These are phyloP conservation scores for Setomelanomma holmii DNA, from an alignment of 2,329 filamentous ascomycete genomes.

Conservation along the genomic window DNA sequence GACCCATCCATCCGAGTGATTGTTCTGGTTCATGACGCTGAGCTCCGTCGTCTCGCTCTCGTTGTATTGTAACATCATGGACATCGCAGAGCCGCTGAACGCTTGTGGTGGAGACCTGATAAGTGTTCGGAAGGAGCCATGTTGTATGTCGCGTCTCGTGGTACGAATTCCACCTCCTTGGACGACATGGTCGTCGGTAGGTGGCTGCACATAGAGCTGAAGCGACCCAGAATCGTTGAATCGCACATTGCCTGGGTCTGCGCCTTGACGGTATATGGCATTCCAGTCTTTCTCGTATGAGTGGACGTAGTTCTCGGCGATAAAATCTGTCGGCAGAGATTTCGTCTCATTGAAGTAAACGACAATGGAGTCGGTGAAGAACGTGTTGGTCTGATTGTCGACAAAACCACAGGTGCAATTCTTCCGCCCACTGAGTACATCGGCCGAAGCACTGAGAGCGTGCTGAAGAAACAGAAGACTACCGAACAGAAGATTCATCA, in stretches of 20 bases:
- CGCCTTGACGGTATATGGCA: slow-evolving; percentile 53
- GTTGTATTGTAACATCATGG: slow-evolving; percentile 57
- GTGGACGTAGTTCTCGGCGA: slow-evolving; percentile 51
- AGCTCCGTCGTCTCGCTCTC: slow-evolving; percentile 53
- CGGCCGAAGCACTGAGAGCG: slow-evolving; percentile 20
- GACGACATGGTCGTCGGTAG: slow-evolving; percentile 50
- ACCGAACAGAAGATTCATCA: not conserved
- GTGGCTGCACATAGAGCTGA: slow-evolving; percentile 45
- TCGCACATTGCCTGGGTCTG: slow-evolving; percentile 49
- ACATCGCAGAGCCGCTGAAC: slow-evolving; percentile 52
- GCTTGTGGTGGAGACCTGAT: slow-evolving; percentile 51
- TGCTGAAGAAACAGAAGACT: slow-evolving; percentile 16
- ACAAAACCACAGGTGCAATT: slow-evolving; percentile 58
- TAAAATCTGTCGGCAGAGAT: slow-evolving; percentile 46
- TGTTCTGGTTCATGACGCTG: slow-evolving; percentile 56
- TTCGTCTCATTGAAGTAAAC: slow-evolving; percentile 60
- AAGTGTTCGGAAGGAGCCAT: slow-evolving; percentile 55
- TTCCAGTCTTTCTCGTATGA: slow-evolving; percentile 58
- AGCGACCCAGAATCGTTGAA: slow-evolving; percentile 45
- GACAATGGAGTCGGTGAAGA: slow-evolving; percentile 58
- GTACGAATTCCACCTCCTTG: slow-evolving; percentile 53
- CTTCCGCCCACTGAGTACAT: slow-evolving; percentile 21
- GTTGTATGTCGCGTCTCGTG: slow-evolving; percentile 55
- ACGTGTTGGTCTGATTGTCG: slow-evolving; percentile 45
- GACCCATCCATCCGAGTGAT: slow-evolving; percentile 48